These are phyloP conservation scores for Tricholoma hemisulphureum DNA, from an alignment of 768 basidiomycete species.

Conservation along the genomic window DNA sequence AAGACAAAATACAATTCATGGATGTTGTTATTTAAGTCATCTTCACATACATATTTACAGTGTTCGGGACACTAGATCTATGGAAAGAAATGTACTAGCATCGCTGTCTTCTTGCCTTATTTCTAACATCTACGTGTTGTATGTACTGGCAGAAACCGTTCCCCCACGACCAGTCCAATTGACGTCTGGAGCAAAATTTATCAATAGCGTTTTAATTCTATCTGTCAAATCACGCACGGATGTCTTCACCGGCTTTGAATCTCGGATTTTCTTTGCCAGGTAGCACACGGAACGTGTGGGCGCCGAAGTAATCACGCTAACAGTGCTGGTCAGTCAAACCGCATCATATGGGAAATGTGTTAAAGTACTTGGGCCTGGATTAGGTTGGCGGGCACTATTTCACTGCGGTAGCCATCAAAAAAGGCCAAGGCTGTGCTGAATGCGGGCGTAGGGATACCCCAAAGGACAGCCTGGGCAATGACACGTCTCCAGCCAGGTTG, in stretches of 20 bases:
- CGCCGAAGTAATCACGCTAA: conserved; percentile 97
- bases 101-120: conserved; percentile 5
- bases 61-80: background rate
- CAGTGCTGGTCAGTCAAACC: background rate
- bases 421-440: conserved; percentile 97
- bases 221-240: conserved; percentile 60
- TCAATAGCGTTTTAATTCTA: conserved; percentile 6
- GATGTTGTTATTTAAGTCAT: background rate
- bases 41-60: background rate
- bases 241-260: conserved; percentile 79
- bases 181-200: conserved; percentile 55
- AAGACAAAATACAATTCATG: too few species aligned
- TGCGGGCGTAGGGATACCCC: conserved; percentile 98
- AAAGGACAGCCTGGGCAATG: conserved; percentile 92
- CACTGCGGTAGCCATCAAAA: conserved; percentile 98
- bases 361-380: conserved; percentile 81
- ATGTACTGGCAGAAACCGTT: conserved; percentile 86
- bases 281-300: conserved; percentile 94
- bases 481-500: conserved; percentile 99
- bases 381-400: conserved; percentile 90
- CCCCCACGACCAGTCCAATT: conserved; percentile 99
- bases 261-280: conserved; percentile 87
- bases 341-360: background rate
- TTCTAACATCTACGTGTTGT: conserved; percentile 49
- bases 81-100: background rate